Conservation (phyloP, 225 moss, liverwort and hornwort species). For the Bryoerythrophyllum caledonicum region DNA sequence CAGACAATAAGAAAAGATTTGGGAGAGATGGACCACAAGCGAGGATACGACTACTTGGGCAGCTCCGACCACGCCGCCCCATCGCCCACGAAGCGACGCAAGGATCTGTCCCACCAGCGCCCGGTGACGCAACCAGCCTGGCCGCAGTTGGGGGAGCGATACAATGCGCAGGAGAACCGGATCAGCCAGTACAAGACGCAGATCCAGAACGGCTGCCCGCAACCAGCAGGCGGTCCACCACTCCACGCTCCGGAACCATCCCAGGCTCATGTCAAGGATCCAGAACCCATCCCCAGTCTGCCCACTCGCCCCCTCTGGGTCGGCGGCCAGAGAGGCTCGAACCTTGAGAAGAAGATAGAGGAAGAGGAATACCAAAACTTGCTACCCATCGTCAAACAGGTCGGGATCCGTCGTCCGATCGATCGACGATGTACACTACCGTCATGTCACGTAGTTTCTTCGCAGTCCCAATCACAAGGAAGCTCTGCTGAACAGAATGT, state of each 20-base stretch:
- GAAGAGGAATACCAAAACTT: slow-evolving; percentile 28
- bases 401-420: not conserved
- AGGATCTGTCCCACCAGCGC: slow-evolving; percentile 38
- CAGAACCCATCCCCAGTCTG: not conserved
- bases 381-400: slow-evolving; percentile 42
- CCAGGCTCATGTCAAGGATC: no score
- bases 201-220: slow-evolving; percentile 24
- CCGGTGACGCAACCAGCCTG: not conserved
- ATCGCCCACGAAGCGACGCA: slow-evolving; percentile 47
- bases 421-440: no score
- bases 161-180: slow-evolving; percentile 23
- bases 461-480: no score
- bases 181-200: slow-evolving; percentile 33
- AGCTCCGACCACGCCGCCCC: slow-evolving; percentile 27
- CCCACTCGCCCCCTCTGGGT: slow-evolving; percentile 1
- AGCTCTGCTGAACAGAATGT: no score
- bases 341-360: slow-evolving; percentile 33
- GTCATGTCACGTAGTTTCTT: no score
- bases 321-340: not conserved
- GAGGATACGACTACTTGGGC: slow-evolving; percentile 33
- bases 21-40: slow-evolving; percentile 41
- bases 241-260: not conserved
- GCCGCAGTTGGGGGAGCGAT: not conserved
- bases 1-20: no score
- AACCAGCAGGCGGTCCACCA: not conserved